phyloP scores from a whole-genome alignment of 164 flowering plant species.

The Stephania japonica region DNA sequence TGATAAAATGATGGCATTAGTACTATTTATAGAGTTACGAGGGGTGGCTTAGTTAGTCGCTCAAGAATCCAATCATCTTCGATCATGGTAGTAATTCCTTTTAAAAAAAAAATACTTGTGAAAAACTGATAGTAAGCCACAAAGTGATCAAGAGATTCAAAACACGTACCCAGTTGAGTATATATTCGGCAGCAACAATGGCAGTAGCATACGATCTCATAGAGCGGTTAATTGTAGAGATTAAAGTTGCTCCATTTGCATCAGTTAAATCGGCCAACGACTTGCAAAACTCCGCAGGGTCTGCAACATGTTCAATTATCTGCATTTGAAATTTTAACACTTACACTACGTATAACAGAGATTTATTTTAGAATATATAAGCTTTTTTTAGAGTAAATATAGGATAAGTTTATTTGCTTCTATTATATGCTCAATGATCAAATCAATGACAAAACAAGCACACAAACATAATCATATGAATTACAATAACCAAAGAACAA shows the following conservation, averaged over 20 bases:
- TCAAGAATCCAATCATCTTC: no score
- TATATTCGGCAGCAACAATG: conserved; percentile 73
- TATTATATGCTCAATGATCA: neutral
- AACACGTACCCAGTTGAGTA: conserved; percentile 77
- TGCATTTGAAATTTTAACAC: conserved; percentile 16
- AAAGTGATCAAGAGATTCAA: no score
- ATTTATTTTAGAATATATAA: no score
- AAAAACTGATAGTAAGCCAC: no score
- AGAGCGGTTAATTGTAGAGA: conserved; percentile 86
- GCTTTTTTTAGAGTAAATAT: no score
- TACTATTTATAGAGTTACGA: neutral
- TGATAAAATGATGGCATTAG: neutral
- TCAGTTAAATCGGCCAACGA: conserved; percentile 66
- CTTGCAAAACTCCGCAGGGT: conserved; percentile 92
- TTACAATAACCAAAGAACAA: neutral
- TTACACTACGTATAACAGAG: neutral
- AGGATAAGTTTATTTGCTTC: neutral
- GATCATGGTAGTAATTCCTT: no score
- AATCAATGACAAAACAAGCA: neutral
- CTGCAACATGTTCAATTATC: conserved; percentile 97
- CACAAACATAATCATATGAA: neutral
- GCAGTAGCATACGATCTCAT: conserved; percentile 87
- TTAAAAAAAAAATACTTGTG: no score
- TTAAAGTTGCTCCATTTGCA: conserved; percentile 64
- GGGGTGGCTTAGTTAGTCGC: no score